These are phyloP conservation scores for Pleurotus ostreatus DNA, from an alignment of 768 basidiomycete species.

Conservation along the genomic window DNA sequence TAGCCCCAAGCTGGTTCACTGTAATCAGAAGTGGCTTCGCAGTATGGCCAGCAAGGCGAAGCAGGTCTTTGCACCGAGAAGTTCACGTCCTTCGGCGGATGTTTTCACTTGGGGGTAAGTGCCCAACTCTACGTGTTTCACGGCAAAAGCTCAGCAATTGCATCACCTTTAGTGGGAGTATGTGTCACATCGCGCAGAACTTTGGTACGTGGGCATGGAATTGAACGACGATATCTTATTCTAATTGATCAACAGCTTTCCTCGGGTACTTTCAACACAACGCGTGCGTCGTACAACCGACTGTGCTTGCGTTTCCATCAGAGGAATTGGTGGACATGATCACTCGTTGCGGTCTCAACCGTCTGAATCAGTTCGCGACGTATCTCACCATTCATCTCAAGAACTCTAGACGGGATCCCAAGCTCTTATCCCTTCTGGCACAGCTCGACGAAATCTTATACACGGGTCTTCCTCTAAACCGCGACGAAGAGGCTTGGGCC, in stretches of 20 bases:
- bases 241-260: slow-evolving; percentile 29
- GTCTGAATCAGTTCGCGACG: slow-evolving; percentile 52
- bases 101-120: slow-evolving; percentile 61
- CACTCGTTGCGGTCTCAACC: slow-evolving; percentile 45
- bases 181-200: slow-evolving; percentile 57
- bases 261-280: slow-evolving; percentile 51
- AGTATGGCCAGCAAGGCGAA: slow-evolving; percentile 43
- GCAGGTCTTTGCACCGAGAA: slow-evolving; percentile 36
- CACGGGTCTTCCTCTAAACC: slow-evolving; percentile 46
- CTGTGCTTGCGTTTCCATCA: slow-evolving; percentile 47
- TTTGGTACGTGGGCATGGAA: slow-evolving; percentile 37
- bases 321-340: slow-evolving; percentile 53
- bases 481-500: slow-evolving; percentile 53
- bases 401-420: slow-evolving; percentile 38
- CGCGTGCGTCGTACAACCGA: slow-evolving; percentile 57
- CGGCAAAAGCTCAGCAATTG: too few species aligned
- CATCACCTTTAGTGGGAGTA: slow-evolving; percentile 40
- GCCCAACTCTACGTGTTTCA: not conserved
- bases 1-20: slow-evolving; percentile 61
- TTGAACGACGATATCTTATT: slow-evolving; percentile 8
- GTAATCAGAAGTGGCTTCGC: slow-evolving; percentile 51
- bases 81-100: slow-evolving; percentile 38
- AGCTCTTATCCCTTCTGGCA: slow-evolving; percentile 40
- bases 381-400: slow-evolving; percentile 49
- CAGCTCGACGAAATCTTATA: slow-evolving; percentile 45